Percentiles rank a stretch among this genome's conserved stretches.
These are phyloP conservation scores for Suillus subluteus DNA, from an alignment of 768 basidiomycete species.

Conservation along the genomic window DNA sequence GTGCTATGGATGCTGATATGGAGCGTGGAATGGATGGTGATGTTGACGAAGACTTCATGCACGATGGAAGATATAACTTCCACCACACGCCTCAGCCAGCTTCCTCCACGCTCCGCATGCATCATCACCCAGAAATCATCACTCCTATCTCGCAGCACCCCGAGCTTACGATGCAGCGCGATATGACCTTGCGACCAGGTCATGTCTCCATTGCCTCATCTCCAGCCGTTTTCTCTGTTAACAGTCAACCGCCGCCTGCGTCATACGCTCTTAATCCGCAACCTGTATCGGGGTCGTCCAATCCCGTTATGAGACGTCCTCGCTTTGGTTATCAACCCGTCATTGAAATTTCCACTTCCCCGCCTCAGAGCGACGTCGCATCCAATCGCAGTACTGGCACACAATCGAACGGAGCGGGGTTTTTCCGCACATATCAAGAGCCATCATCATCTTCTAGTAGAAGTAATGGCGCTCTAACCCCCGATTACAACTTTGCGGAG, in stretches of 20 bases:
- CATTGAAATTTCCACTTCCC: constrained; percentile 62
- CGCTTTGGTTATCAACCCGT: constrained; percentile 58
- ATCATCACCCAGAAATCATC: constrained; percentile 17
- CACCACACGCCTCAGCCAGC: constrained; percentile 14
- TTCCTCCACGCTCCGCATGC: constrained; percentile 11
- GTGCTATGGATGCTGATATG: constrained; percentile 34
- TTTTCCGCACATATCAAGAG: constrained; percentile 65
- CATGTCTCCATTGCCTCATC: constrained; percentile 18
- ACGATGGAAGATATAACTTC: constrained; percentile 34
- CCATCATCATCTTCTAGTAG: constrained; percentile 39
- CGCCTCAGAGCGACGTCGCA: constrained; percentile 62
- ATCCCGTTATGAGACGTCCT: constrained; percentile 42
- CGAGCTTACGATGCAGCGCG: constrained; percentile 35
- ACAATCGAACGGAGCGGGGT: constrained; percentile 58
- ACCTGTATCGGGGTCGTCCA: constrained; percentile 39
- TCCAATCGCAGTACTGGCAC: constrained; percentile 57
- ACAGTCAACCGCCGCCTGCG: constrained; percentile 9
- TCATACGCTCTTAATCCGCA: constrained; percentile 34
- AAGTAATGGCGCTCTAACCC: constrained; percentile 63
- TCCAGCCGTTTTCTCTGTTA: background rate
- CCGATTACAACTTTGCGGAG: constrained; percentile 76
- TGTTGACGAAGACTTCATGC: constrained; percentile 51
- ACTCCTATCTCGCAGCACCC: constrained; percentile 19
- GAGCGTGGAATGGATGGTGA: constrained; percentile 43
- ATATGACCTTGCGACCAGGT: constrained; percentile 28